Conservation (phyloP, 306 rosid genomes). For the Gynostemma pentaphyllum region DNA sequence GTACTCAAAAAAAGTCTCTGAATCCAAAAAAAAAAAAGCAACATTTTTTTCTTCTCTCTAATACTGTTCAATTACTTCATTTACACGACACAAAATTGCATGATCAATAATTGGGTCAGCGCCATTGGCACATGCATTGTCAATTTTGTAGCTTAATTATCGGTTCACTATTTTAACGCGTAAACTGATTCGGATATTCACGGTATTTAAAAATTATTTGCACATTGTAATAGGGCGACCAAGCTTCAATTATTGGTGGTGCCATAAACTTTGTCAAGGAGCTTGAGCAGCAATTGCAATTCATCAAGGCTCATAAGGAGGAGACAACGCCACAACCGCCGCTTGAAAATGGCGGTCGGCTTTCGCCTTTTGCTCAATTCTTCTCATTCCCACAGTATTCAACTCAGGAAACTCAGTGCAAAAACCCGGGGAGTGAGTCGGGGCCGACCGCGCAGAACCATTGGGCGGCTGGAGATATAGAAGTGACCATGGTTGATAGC, state of each 20-base stretch:
- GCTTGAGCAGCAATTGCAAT: constrained; percentile 58
- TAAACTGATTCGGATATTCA: no score
- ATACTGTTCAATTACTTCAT: constrained; percentile 6
- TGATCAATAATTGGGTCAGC: neutral
- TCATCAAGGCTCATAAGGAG: constrained; percentile 37
- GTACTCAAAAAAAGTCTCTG: neutral
- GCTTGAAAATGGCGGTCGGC: neutral
- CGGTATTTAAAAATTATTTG: no score
- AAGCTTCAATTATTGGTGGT: constrained; percentile 90
- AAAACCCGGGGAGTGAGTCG: constrained; percentile 8
- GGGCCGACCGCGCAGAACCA: constrained; percentile 7
- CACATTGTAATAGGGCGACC: constrained; percentile 56
- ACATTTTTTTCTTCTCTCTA: neutral
- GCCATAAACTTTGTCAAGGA: constrained; percentile 92
- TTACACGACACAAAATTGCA: neutral
- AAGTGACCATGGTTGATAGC: constrained; percentile 75
- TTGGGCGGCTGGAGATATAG: constrained; percentile 54
- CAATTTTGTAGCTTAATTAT: neutral
- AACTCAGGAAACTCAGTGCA: constrained; percentile 22
- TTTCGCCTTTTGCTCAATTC: constrained; percentile 49
- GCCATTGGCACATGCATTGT: constrained; percentile 3
- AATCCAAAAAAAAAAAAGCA: neutral
- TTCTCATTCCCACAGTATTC: constrained; percentile 79
- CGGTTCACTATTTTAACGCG: no score
- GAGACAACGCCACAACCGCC: constrained; percentile 15